Conservation (phyloP, 1,139 yeast species). For the Candida tetrigidarum region DNA sequence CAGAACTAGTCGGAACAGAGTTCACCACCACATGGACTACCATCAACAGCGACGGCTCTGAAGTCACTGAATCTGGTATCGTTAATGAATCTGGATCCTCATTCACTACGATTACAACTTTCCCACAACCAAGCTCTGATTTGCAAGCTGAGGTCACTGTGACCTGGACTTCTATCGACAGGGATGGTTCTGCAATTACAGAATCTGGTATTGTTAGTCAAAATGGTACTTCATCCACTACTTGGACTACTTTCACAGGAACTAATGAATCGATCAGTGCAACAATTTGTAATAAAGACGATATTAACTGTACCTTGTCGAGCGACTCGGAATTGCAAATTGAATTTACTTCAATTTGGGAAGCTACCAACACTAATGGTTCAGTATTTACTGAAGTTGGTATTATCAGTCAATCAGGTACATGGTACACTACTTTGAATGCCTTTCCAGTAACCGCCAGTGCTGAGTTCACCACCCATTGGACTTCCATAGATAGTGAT, state of each 20-base stretch:
- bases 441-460: conserved; percentile 3
- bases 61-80: conserved; percentile 9
- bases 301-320: too few relatives aligned
- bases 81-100: conserved; percentile 8
- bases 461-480: conserved; percentile 15
- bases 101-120: too few relatives aligned
- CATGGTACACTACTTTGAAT: conserved; percentile 5
- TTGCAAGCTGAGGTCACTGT: too few relatives aligned
- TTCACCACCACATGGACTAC: conserved; percentile 10
- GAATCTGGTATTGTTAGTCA: too few relatives aligned
- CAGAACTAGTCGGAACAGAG: conserved; percentile 9
- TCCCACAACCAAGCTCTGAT: too few relatives aligned
- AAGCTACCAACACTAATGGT: conserved; percentile 18
- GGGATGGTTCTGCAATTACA: too few relatives aligned
- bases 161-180: too few relatives aligned
- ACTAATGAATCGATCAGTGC: too few relatives aligned
- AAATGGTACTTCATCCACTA: too few relatives aligned
- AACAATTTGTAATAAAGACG: too few relatives aligned
- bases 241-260: too few relatives aligned
- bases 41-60: conserved; percentile 4
- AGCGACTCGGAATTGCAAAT: not conserved
- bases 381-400: conserved; percentile 15
- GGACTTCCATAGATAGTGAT: conserved; percentile 13
- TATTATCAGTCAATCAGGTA: conserved; percentile 10
- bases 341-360: conserved; percentile 15